phyloP scores from a whole-genome alignment of 441 rosid genomes.

The Brassica hybrid region DNA sequence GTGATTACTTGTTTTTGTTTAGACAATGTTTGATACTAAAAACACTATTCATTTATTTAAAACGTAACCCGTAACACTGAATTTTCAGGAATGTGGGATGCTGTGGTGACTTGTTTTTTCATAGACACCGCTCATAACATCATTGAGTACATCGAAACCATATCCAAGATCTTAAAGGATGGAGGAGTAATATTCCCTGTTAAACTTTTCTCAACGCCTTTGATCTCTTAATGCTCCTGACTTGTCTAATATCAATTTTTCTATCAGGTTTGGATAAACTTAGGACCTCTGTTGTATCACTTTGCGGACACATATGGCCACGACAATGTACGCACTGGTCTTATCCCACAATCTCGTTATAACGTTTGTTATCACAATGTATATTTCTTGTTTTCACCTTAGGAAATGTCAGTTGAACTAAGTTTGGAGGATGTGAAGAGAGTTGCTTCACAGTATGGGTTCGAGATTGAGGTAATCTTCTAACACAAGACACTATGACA shows the following conservation, averaged over 20 bases:
- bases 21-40: constrained; percentile 1
- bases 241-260: constrained; percentile 4
- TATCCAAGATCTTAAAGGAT: constrained; percentile 88
- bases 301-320: constrained; percentile 88
- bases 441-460: constrained; percentile 78
- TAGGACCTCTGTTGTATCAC: constrained; percentile 96
- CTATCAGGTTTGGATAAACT: constrained; percentile 94
- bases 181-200: constrained; percentile 74
- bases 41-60: not conserved
- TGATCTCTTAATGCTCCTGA: constrained; percentile 14
- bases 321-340: constrained; percentile 70
- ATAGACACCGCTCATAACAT: constrained; percentile 96
- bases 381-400: constrained; percentile 13
- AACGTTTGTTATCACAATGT: not conserved
- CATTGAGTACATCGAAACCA: constrained; percentile 90
- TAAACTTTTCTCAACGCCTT: constrained; percentile 26
- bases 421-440: constrained; percentile 95
- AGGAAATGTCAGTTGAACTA: constrained; percentile 98
- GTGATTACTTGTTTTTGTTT: too few relatives aligned
- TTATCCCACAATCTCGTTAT: constrained; percentile 17
- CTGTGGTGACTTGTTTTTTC: constrained; percentile 94
- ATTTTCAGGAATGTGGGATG: constrained; percentile 92
- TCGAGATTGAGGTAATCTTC: constrained; percentile 68
- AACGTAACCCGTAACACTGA: constrained; percentile 28
- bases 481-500: not conserved